phyloP scores from a whole-genome alignment of 495 filamentous ascomycete species.

The Penicillium cosmopolitanum region DNA sequence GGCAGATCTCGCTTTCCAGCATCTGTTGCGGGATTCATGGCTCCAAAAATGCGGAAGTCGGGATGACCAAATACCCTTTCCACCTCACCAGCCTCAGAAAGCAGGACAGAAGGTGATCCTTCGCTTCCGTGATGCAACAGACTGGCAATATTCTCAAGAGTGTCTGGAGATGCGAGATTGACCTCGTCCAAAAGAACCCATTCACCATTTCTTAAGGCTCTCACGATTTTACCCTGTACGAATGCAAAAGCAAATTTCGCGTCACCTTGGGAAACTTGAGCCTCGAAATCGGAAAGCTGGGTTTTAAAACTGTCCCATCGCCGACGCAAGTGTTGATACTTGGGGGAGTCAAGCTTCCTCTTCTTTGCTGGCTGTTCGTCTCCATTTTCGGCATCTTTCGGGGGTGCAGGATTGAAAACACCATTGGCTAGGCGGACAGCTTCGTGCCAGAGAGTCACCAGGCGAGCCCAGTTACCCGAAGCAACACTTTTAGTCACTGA shows the following conservation, averaged over 20 bases:
- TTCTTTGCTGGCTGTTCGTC: constrained; percentile 75
- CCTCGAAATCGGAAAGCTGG: constrained; percentile 78
- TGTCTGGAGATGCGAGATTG: constrained; percentile 93
- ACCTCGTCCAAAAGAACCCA: constrained; percentile 99
- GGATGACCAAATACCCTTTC: constrained; percentile 88
- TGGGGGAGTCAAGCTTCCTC: constrained; percentile 74
- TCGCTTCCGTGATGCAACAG: constrained; percentile 71
- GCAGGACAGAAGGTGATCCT: constrained; percentile 73
- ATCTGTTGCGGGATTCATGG: constrained; percentile 99
- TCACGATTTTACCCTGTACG: constrained; percentile 91
- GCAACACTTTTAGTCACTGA: constrained; percentile 76
- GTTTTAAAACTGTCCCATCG: constrained; percentile 80
- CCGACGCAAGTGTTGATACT: constrained; percentile 65
- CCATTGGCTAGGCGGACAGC: constrained; percentile 81
- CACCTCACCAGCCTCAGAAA: constrained; percentile 89
- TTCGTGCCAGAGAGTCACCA: constrained; percentile 85
- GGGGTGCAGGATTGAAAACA: constrained; percentile 54
- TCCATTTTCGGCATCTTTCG: constrained; percentile 41
- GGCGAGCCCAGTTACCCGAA: constrained; percentile 80
- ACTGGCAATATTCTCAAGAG: constrained; percentile 88
- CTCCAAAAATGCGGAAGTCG: constrained; percentile 93
- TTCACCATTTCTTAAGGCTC: constrained; percentile 89
- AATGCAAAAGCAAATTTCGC: constrained; percentile 93
- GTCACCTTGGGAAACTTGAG: constrained; percentile 74
- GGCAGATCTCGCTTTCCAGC: constrained; percentile 94